Conservation (phyloP, 768 basidiomycete genomes). For the Cyclocybe aegerita region DNA sequence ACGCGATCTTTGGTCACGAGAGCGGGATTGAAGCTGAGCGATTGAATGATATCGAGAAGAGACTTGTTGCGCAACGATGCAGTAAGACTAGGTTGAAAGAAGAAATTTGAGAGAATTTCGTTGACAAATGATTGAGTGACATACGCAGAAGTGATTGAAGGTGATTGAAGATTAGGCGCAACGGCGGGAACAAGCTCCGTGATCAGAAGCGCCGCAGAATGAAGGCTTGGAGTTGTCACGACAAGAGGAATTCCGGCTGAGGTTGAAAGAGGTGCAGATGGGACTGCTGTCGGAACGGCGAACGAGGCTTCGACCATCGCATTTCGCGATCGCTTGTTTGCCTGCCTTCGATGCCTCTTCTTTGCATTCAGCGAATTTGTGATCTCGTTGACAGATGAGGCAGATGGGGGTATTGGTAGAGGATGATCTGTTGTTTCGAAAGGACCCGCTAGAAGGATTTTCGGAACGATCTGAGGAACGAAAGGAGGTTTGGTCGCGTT, state of each 20-base stretch:
- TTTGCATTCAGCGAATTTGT: constrained; percentile 10
- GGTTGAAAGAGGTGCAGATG: constrained; percentile 11
- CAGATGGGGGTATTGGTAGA: constrained; percentile 12
- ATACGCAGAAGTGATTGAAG: too few species aligned
- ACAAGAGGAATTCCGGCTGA: constrained; percentile 1
- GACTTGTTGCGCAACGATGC: constrained; percentile 22
- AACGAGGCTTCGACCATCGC: neutral
- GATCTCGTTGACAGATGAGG: constrained; percentile 14
- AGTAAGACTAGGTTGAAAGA: constrained; percentile 28
- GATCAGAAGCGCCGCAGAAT: constrained; percentile 20
- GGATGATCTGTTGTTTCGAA: constrained; percentile 3
- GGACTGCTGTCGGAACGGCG: neutral
- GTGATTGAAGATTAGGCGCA: neutral
- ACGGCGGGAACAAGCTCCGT: constrained; percentile 17
- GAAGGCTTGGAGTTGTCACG: constrained; percentile 4
- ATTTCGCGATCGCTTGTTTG: neutral
- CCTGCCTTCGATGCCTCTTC: constrained; percentile 6
- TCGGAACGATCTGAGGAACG: neutral
- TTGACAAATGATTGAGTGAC: too few species aligned
- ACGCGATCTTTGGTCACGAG: constrained; percentile 24
- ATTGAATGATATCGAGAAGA: constrained; percentile 21
- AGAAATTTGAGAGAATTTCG: constrained; percentile 1
- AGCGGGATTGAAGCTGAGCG: constrained; percentile 20
- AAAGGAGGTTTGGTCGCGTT: neutral
- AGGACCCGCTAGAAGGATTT: constrained; percentile 1